These are phyloP conservation scores for Petunia secreta DNA, from an alignment of 257 asterid genomes.

Conservation along the genomic window DNA sequence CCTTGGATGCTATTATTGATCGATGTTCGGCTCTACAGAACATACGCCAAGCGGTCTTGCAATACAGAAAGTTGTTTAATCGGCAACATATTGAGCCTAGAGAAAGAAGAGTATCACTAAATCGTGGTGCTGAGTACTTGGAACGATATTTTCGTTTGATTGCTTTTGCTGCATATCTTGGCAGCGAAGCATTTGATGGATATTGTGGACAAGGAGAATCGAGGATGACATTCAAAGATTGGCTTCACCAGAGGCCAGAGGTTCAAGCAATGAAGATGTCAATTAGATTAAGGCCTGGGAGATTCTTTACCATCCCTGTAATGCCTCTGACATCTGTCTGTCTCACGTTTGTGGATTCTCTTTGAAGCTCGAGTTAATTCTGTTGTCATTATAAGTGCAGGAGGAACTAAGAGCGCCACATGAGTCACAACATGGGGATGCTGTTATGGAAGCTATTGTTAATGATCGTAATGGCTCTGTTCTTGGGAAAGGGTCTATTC, in stretches of 20 bases:
- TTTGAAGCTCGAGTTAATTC: constrained; percentile 42
- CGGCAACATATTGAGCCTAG: constrained; percentile 95
- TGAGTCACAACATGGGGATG: constrained; percentile 99
- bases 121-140: constrained; percentile 98
- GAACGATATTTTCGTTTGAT: constrained; percentile 96
- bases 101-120: constrained; percentile 94
- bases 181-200: constrained; percentile 97
- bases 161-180: constrained; percentile 98
- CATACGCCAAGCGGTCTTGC: constrained; percentile 96
- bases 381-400: constrained; percentile 52
- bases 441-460: constrained; percentile 98
- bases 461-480: constrained; percentile 97
- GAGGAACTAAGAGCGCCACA: constrained; percentile 95
- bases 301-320: constrained; percentile 95
- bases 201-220: constrained; percentile 83
- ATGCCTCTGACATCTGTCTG: constrained; percentile 20
- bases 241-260: constrained; percentile 93
- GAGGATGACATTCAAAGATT: constrained; percentile 79
- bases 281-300: constrained; percentile 91
- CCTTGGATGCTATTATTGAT: constrained; percentile 87
- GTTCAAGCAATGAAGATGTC: constrained; percentile 99
- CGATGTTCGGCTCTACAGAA: constrained; percentile 96
- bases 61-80: constrained; percentile 83
- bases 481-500: constrained; percentile 94
- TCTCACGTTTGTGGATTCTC: constrained; percentile 34